Conservation (phyloP, 768 basidiomycete genomes). For the Gloeophyllum trabeum region DNA sequence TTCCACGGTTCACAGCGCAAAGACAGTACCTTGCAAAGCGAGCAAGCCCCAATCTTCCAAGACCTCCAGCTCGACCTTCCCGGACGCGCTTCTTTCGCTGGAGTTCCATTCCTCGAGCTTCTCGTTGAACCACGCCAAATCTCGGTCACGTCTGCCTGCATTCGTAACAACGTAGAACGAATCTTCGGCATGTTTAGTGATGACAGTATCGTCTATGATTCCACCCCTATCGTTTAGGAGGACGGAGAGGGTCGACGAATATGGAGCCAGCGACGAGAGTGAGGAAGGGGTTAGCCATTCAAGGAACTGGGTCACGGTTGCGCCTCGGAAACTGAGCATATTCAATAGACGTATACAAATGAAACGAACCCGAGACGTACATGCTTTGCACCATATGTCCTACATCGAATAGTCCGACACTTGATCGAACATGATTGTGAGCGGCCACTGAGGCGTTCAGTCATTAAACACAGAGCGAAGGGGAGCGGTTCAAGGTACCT, state of each 20-base stretch:
- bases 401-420: conserved; percentile 89
- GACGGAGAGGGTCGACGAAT: conserved; percentile 78
- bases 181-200: conserved; percentile 72
- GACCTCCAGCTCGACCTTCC: conserved; percentile 70
- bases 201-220: conserved; percentile 92
- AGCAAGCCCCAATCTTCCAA: conserved; percentile 81
- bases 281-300: conserved; percentile 87
- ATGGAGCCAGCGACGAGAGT: conserved; percentile 52
- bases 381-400: conserved; percentile 96
- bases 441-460: conserved; percentile 52
- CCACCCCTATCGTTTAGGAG: conserved; percentile 84
- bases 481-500: conserved; percentile 31
- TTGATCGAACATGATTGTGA: conserved; percentile 78
- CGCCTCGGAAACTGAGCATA: conserved; percentile 62
- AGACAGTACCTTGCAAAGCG: conserved; percentile 72
- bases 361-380: conserved; percentile 27
- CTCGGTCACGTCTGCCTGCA: conserved; percentile 75
- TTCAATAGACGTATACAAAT: not conserved
- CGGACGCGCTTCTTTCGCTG: conserved; percentile 30
- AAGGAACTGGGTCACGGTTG: conserved; percentile 69
- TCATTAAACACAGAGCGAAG: conserved; percentile 2
- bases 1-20: not conserved
- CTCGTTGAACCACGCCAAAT: conserved; percentile 64
- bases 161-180: conserved; percentile 96
- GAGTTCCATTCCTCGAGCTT: conserved; percentile 75